These are phyloP conservation scores for Mytilinidion resinicola DNA, from an alignment of 495 filamentous ascomycete genomes.

Conservation along the genomic window DNA sequence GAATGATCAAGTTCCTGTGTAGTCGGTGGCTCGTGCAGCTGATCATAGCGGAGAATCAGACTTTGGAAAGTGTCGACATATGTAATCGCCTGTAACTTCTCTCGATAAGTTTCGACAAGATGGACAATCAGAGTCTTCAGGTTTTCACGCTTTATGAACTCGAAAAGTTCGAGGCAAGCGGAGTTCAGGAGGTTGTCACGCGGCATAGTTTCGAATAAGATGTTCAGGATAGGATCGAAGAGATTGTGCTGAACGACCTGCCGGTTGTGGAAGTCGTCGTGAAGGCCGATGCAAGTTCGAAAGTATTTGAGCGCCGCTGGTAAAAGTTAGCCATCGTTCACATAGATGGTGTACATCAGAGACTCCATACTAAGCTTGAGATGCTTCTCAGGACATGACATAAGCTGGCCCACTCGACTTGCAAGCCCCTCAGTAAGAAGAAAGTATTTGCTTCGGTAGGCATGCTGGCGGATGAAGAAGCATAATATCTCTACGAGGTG, in stretches of 20 bases:
- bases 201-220: conserved; percentile 84
- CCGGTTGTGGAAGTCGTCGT: conserved; percentile 88
- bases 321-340: conserved; percentile 11
- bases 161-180: conserved; percentile 93
- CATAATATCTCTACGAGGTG: conserved; percentile 92
- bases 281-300: conserved; percentile 74
- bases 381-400: conserved; percentile 83
- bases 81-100: conserved; percentile 67
- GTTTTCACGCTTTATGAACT: conserved; percentile 77
- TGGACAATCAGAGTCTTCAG: conserved; percentile 77
- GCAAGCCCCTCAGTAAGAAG: conserved; percentile 75
- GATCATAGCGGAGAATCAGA: conserved; percentile 73
- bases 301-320: conserved; percentile 91
- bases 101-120: conserved; percentile 81
- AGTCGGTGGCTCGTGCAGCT: conserved; percentile 38
- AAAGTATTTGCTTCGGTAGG: conserved; percentile 80
- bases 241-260: conserved; percentile 78
- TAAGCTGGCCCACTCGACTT: conserved; percentile 73
- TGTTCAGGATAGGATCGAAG: conserved; percentile 81
- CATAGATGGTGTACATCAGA: no score
- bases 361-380: conserved; percentile 71
- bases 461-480: conserved; percentile 88
- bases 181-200: conserved; percentile 95
- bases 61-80: conserved; percentile 83
- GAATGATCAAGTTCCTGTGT: conserved; percentile 27